Evolutionary conservation across 2,329 filamentous ascomycete genomes (phyloP).

Genomic region (Cephalotrichum gorgonifer): DNA sequence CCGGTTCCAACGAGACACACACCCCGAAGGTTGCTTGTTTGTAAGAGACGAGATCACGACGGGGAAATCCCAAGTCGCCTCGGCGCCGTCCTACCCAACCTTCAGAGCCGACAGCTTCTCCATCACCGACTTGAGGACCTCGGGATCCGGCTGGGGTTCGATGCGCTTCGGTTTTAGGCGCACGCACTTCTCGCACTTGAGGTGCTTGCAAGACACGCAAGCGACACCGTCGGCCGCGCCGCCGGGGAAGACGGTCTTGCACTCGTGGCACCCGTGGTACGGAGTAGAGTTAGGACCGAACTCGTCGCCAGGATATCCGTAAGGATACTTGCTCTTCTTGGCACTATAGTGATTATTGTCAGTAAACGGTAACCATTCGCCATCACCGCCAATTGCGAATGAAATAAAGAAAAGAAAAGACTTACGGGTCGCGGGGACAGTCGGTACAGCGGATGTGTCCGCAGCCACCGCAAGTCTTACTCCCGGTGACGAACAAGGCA

Average conservation of each 20-base stretch:
- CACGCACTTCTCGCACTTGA: slow-evolving; percentile 48
- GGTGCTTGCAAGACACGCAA: slow-evolving; percentile 51
- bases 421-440: slow-evolving; percentile 72
- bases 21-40: background rate
- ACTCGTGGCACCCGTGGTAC: slow-evolving; percentile 52
- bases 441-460: slow-evolving; percentile 66
- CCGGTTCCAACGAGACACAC: background rate
- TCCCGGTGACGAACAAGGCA: slow-evolving; percentile 45
- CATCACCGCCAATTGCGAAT: no score
- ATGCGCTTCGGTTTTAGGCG: slow-evolving; percentile 49
- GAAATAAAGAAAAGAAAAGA: slow-evolving; percentile 14
- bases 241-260: slow-evolving; percentile 45
- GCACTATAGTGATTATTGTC: slow-evolving; percentile 29
- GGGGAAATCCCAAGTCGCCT: background rate
- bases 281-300: slow-evolving; percentile 40
- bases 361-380: background rate
- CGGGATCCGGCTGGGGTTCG: slow-evolving; percentile 51
- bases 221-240: slow-evolving; percentile 37
- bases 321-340: slow-evolving; percentile 59
- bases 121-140: slow-evolving; percentile 46
- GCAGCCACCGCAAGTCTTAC: slow-evolving; percentile 58
- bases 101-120: slow-evolving; percentile 38
- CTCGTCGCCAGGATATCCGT: slow-evolving; percentile 59
- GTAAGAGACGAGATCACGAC: background rate
- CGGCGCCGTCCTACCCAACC: slow-evolving; percentile 12